phyloP scores from a whole-genome alignment of 805 yeast species.

The Ogataea philodendri region DNA sequence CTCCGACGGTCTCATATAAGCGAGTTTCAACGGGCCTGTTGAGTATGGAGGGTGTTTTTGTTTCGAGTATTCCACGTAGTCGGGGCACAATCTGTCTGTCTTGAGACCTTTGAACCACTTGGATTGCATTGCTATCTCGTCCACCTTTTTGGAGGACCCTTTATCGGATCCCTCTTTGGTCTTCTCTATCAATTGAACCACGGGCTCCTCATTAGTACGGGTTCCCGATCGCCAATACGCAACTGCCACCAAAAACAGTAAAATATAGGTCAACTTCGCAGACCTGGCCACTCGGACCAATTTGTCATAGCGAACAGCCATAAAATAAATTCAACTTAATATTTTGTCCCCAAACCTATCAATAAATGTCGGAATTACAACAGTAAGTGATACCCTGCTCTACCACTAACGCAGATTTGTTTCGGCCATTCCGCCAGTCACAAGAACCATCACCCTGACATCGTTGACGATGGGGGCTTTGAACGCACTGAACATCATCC shows the following conservation, averaged over 20 bases:
- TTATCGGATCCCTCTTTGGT: background rate
- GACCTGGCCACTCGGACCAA: constrained; percentile 15
- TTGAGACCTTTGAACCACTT: constrained; percentile 26
- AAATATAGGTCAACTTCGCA: constrained; percentile 17
- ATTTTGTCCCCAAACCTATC: too few species aligned
- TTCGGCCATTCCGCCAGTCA: constrained; percentile 56
- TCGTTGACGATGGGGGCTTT: constrained; percentile 45
- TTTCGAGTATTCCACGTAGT: constrained; percentile 60
- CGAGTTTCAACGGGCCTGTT: constrained; percentile 52
- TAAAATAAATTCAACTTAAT: constrained; percentile 1
- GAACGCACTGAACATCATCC: constrained; percentile 33
- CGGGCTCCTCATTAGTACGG: constrained; percentile 3
- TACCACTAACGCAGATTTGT: constrained; percentile 33
- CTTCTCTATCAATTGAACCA: constrained; percentile 6
- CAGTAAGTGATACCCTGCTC: constrained; percentile 24
- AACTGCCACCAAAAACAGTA: constrained; percentile 12
- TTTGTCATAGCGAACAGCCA: constrained; percentile 15
- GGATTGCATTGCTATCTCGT: background rate
- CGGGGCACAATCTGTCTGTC: constrained; percentile 44
- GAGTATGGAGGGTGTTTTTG: constrained; percentile 55
- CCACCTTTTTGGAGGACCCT: background rate
- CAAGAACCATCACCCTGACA: constrained; percentile 52
- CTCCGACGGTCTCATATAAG: constrained; percentile 73
- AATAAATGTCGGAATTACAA: constrained; percentile 36
- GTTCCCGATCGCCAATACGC: constrained; percentile 3